Evolutionary conservation across 2,329 filamentous ascomycete species (phyloP).

Genomic region (Onygena corvina): DNA sequence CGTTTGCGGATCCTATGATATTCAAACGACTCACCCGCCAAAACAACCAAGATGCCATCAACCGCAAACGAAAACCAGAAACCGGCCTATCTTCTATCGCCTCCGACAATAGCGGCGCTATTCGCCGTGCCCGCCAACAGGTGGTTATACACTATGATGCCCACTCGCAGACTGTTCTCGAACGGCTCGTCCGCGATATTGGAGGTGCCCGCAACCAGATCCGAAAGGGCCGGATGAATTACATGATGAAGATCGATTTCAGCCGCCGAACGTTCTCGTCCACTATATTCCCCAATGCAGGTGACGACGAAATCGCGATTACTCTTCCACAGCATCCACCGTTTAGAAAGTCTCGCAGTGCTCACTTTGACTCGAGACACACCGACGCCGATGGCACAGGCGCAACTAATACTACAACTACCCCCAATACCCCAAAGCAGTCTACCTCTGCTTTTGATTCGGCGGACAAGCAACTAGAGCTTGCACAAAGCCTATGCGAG

Average conservation of each 20-base stretch:
- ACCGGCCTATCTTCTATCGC: slow-evolving; percentile 12
- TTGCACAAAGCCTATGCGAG: slow-evolving; percentile 70
- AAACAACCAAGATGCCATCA: slow-evolving; percentile 14
- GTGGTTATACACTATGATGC: slow-evolving; percentile 89
- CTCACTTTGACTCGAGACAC: not conserved
- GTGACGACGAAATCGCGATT: not conserved
- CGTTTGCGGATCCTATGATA: slow-evolving; percentile 8
- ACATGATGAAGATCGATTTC: slow-evolving; percentile 22
- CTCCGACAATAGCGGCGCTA: slow-evolving; percentile 19
- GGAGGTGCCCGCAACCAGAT: slow-evolving; percentile 70
- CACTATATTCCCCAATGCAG: slow-evolving; percentile 1
- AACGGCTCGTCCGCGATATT: slow-evolving; percentile 69
- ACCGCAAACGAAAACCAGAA: slow-evolving; percentile 23
- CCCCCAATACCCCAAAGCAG: slow-evolving; percentile 13
- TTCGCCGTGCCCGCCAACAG: slow-evolving; percentile 60
- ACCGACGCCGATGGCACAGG: not conserved
- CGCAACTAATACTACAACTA: not conserved
- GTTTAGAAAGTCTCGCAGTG: slow-evolving; percentile 9
- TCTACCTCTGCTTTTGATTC: slow-evolving; percentile 55
- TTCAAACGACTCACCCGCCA: slow-evolving; percentile 10
- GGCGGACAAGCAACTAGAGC: slow-evolving; percentile 66
- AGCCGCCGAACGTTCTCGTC: slow-evolving; percentile 13
- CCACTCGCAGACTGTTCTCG: slow-evolving; percentile 70
- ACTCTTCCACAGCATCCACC: slow-evolving; percentile 10
- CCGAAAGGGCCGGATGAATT: slow-evolving; percentile 63